Conservation (phyloP, 2,329 filamentous ascomycete species). For the Penicillium sumatraense region DNA sequence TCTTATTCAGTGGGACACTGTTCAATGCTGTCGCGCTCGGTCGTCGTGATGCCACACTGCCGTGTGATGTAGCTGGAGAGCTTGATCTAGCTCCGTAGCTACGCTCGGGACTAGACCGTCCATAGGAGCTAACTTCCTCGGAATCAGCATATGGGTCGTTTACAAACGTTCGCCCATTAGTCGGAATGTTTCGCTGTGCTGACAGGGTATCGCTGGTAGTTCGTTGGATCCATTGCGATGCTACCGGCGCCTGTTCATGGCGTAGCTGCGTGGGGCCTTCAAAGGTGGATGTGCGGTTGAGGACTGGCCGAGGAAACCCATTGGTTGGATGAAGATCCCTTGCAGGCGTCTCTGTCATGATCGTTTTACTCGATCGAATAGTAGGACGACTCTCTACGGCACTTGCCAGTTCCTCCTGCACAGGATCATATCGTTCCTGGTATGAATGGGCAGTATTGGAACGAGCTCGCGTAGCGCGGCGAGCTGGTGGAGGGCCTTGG, state of each 20-base stretch:
- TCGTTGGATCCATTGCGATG: constrained; percentile 53
- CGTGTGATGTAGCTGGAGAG: constrained; percentile 59
- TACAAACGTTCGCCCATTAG: constrained; percentile 37
- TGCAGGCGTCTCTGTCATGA: constrained; percentile 44
- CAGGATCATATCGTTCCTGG: constrained; percentile 61
- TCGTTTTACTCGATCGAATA: constrained; percentile 53
- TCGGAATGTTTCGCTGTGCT: constrained; percentile 53
- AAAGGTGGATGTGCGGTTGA: constrained; percentile 61
- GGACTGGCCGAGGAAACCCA: constrained; percentile 51
- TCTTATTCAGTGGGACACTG: constrained; percentile 45
- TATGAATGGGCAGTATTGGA: constrained; percentile 69
- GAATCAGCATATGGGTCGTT: constrained; percentile 54
- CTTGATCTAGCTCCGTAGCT: constrained; percentile 54
- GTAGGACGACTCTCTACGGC: constrained; percentile 56
- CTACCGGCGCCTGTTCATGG: constrained; percentile 57
- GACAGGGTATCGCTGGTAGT: constrained; percentile 60
- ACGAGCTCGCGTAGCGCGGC: constrained; percentile 58
- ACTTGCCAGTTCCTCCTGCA: constrained; percentile 59
- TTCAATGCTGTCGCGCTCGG: constrained; percentile 54
- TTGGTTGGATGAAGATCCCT: constrained; percentile 48
- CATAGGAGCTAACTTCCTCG: constrained; percentile 57
- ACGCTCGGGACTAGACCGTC: constrained; percentile 54
- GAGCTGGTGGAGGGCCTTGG: constrained; percentile 34
- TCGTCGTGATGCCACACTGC: constrained; percentile 55
- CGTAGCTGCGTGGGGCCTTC: constrained; percentile 60